Conservation (phyloP, 306 rosid species). For the Luffa aegyptiaca region DNA sequence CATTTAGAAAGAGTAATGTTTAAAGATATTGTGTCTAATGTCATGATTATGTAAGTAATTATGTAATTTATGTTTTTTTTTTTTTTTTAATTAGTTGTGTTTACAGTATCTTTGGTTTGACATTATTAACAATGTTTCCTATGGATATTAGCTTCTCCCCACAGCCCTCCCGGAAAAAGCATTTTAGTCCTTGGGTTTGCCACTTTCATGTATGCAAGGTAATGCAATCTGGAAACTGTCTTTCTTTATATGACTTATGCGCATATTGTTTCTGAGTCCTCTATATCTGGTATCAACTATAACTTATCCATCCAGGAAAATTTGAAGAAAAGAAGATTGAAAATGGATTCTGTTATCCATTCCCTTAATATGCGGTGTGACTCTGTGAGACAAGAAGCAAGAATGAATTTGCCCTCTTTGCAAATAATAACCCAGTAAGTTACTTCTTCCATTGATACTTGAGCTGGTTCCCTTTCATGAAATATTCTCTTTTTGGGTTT, state of each 20-base stretch:
- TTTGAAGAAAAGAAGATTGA: constrained; percentile 40
- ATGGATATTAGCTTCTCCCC: constrained; percentile 37
- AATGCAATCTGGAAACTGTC: neutral
- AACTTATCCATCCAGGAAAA: constrained; percentile 29
- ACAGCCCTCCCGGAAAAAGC: constrained; percentile 23
- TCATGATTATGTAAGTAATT: constrained; percentile 49
- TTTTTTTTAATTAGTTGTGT: neutral
- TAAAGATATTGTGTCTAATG: constrained; percentile 55
- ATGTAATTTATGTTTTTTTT: neutral
- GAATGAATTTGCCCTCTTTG: constrained; percentile 31
- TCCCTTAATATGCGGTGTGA: constrained; percentile 38
- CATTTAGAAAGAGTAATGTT: constrained; percentile 63
- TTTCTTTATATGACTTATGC: neutral
- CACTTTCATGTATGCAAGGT: constrained; percentile 73
- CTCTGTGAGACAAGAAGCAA: constrained; percentile 23
- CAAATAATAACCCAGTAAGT: constrained; percentile 61
- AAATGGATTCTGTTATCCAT: constrained; percentile 44
- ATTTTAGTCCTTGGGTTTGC: constrained; percentile 76
- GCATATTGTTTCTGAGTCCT: neutral
- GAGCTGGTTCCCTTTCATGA: constrained; percentile 4
- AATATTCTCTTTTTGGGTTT: neutral
- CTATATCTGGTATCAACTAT: constrained; percentile 6
- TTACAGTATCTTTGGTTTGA: constrained; percentile 8
- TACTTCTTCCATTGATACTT: constrained; percentile 16
- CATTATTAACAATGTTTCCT: neutral